phyloP scores from a whole-genome alignment of 495 filamentous ascomycete species.

The Penicillium nucicola region DNA sequence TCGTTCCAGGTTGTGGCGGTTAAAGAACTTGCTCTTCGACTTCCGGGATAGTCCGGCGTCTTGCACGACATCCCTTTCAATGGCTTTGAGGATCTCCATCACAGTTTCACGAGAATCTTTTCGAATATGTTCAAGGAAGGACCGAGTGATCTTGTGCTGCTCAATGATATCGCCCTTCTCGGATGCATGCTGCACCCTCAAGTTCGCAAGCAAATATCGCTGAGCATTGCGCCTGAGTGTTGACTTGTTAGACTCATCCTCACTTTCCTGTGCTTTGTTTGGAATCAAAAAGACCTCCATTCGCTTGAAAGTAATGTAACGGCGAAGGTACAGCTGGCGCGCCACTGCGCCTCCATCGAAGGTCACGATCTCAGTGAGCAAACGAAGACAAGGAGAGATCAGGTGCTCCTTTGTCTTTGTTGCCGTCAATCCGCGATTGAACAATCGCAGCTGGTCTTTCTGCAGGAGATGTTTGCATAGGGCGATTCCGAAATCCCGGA shows the following conservation, averaged over 20 bases:
- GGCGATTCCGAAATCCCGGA: slow-evolving; percentile 64
- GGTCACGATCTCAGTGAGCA: slow-evolving; percentile 72
- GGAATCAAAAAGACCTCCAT: slow-evolving; percentile 54
- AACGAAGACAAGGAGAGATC: slow-evolving; percentile 76
- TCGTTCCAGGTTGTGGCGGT: slow-evolving; percentile 62
- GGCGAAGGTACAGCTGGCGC: slow-evolving; percentile 62
- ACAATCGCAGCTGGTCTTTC: slow-evolving; percentile 66
- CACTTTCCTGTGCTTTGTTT: slow-evolving; percentile 45
- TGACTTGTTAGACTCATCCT: slow-evolving; percentile 56
- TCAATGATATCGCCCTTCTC: slow-evolving; percentile 74
- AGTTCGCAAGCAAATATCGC: slow-evolving; percentile 67
- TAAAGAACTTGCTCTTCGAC: slow-evolving; percentile 70
- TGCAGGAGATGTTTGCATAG: slow-evolving; percentile 73
- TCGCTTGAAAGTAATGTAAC: slow-evolving; percentile 70
- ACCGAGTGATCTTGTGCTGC: slow-evolving; percentile 65
- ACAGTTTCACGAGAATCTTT: slow-evolving; percentile 71
- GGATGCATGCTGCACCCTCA: slow-evolving; percentile 66
- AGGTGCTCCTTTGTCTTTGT: slow-evolving; percentile 76
- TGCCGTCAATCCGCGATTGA: slow-evolving; percentile 68
- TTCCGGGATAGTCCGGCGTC: slow-evolving; percentile 66
- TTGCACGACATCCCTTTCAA: slow-evolving; percentile 64
- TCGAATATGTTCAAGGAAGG: slow-evolving; percentile 64
- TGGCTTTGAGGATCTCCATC: slow-evolving; percentile 59
- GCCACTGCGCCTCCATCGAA: slow-evolving; percentile 81
- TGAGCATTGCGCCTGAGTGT: slow-evolving; percentile 75